Conservation (phyloP, 352 stramenopile genomes). For the Phytophthora pseudosyringae region DNA sequence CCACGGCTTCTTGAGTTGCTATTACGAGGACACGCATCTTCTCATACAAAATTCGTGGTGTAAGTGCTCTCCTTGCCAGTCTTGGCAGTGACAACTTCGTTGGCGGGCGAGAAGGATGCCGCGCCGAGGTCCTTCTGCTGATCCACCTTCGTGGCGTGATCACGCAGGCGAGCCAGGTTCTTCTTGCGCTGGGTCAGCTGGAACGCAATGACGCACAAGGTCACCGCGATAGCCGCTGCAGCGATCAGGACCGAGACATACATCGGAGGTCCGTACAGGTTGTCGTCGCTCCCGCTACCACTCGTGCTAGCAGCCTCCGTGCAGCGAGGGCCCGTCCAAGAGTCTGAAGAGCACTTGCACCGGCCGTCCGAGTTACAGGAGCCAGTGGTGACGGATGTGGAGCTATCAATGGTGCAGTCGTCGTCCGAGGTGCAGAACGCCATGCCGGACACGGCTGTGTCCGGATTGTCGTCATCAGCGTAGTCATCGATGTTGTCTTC, state of each 20-base stretch:
- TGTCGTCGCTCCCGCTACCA: neutral
- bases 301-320: slow-evolving; percentile 23
- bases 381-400: slow-evolving; percentile 33
- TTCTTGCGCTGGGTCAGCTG: no score
- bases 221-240: slow-evolving; percentile 5
- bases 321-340: slow-evolving; percentile 51
- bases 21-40: no score
- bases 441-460: slow-evolving; percentile 49
- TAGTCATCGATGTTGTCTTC: slow-evolving; percentile 71
- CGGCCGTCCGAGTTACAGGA: slow-evolving; percentile 33
- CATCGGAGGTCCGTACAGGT: slow-evolving; percentile 25
- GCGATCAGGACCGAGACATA: slow-evolving; percentile 23
- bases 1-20: no score
- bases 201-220: no score
- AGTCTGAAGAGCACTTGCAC: slow-evolving; percentile 38
- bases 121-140: no score
- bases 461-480: slow-evolving; percentile 53
- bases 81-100: no score
- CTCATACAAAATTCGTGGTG: no score
- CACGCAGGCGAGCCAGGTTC: no score
- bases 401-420: slow-evolving; percentile 49
- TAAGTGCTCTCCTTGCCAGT: no score
- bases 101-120: no score
- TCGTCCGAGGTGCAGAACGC: slow-evolving; percentile 56
- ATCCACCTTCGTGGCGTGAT: no score